Base-by-base conservation (phyloP, 768 basidiomycete genomes). In the Hydnum rufescens region DNA sequence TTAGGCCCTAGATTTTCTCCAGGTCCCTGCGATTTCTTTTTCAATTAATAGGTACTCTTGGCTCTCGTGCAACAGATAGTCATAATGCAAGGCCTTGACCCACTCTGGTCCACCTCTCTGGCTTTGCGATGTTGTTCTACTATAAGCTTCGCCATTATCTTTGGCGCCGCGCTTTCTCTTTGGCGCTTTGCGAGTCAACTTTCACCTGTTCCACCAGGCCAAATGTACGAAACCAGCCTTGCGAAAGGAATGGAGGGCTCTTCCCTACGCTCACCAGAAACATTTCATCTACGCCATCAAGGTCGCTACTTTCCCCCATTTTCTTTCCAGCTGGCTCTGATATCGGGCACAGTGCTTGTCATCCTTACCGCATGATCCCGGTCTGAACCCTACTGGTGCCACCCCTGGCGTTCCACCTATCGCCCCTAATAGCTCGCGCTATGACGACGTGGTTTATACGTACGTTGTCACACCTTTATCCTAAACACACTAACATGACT, bases 11-110 rank as follows among this genome's bases (percentile, higher is more conserved):
- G n/a, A n/a, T 39, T 39, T 8, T 8, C 34, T 39, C 19, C 34
- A 19, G 34, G 34, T 39, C 8, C 34, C 19, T 8, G 34, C 19
- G 34, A 39, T 39, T 8, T 8, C 8, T 39, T 39, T 39, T 19
- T 39, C 34, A 19, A 8, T 8, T 8, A 39, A 8, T 8, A 19
- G 8, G 34, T 39, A 39, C 19, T 8, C 19, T 39, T 39, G 8
- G 8, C 34, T 39, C 8, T 39, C 34, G 8, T 19, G 44, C 55
- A 51, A 55, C n/a, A 42, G 52, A n/a, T n/a, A n/a, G n/a, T n/a
- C n/a, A n/a, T n/a, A n/a, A n/a, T n/a, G n/a, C n/a, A n/a, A n/a
- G n/a, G n/a, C n/a, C n/a, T n/a, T n/a, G n/a, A n/a, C n/a, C n/a
- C n/a, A n/a, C n/a, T n/a, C n/a, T n/a, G n/a, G n/a, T n/a, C n/a